Base-by-base conservation (phyloP, 768 basidiomycete species). In the Hygrocybe coccinea region DNA sequence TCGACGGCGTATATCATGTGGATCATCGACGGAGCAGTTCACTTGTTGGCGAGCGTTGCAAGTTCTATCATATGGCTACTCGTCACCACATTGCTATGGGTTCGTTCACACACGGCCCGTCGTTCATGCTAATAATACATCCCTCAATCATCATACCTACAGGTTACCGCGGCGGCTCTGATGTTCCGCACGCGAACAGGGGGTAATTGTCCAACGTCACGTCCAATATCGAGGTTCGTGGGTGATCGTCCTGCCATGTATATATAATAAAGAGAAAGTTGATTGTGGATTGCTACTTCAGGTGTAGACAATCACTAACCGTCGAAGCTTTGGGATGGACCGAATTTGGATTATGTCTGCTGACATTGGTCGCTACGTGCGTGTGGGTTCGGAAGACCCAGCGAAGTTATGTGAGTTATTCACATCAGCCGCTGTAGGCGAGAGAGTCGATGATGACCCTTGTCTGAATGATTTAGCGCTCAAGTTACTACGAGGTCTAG, bases 261-360 rank as follows among this genome's bases (percentile, higher is more conserved):
- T 47, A n/a, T 54, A n/a, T n/a, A n/a, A n/a, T n/a, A n/a, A n/a
- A n/a, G n/a, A 54, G 53, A 57, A 63, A 34, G 44, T 46, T 25
- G 24, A 55, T 25, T 34, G 47, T 52, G 29, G 2, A 19, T 12
- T 35, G 34, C 46, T 59, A 29, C 29, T 8, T 3, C 58, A 86
- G 82, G 60, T 91, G 89, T 69, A 77, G 85, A 60, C 83, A 89
- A 66, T 80, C 81, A 2, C 71, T 89, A 58, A 87, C 87, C 4
- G 83, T 89, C 6, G 85, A 87, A 67, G 84, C 84, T 1, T 65
- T 90, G 14, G 87, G 86, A 4, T 90, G 89, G 88, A 80, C 84
- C 49, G 86, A 88, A 60, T 84, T 89, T 58, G 79, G 76, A 19
- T 64, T 58, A 35, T 57, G 47, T 37, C 35, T 35, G 38, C 17